A percentile compares a stretch with the other conserved stretches of the same genome.
phyloP scores from a whole-genome alignment of 116 monocot species.

The Zostera marina region DNA sequence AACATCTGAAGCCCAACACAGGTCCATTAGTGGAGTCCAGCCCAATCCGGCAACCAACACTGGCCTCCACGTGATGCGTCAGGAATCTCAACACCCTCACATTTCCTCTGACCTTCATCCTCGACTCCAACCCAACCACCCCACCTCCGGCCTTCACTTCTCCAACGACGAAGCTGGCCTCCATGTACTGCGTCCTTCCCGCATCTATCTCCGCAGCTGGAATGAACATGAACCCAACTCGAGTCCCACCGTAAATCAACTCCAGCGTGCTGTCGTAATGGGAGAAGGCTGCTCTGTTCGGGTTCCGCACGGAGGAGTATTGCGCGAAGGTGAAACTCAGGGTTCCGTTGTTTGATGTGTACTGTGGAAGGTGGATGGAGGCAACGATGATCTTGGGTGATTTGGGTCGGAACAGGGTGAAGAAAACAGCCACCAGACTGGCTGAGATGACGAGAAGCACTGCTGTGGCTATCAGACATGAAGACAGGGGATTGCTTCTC shows the following conservation, averaged over 20 bases:
- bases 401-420: constrained; percentile 49
- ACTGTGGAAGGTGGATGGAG: constrained; percentile 31
- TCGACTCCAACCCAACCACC: constrained; percentile 43
- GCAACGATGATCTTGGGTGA: constrained; percentile 31
- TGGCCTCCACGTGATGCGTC: constrained; percentile 63
- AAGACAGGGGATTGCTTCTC: constrained; percentile 16
- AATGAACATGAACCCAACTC: constrained; percentile 89
- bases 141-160: constrained; percentile 11
- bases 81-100: constrained; percentile 46
- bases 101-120: constrained; percentile 57
- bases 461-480: constrained; percentile 24
- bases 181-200: constrained; percentile 73
- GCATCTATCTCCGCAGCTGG: constrained; percentile 86
- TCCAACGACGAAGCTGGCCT: constrained; percentile 43
- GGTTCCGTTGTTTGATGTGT: constrained; percentile 23
- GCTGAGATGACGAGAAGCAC: constrained; percentile 24
- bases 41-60: constrained; percentile 27
- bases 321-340: constrained; percentile 48
- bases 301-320: constrained; percentile 13
- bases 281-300: constrained; percentile 59
- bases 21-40: constrained; percentile 36
- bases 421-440: constrained; percentile 16
- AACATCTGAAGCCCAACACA: constrained; percentile 58
- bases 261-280: constrained; percentile 66
- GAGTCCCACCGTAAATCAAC: constrained; percentile 32